Evolutionary conservation across 441 rosid species (phyloP).

Genomic region (Croton laevigatus): DNA sequence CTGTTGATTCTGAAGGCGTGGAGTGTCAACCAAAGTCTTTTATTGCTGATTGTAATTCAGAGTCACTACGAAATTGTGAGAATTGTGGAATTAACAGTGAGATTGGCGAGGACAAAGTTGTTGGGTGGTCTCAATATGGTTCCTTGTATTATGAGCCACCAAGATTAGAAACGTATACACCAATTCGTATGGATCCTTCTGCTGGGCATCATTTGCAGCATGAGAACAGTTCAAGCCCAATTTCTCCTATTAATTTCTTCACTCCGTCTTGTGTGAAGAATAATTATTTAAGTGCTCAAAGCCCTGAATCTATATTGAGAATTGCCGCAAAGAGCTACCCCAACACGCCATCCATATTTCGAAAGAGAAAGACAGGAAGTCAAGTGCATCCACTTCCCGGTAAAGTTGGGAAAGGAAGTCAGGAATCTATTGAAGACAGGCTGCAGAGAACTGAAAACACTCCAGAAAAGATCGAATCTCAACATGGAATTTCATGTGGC

Average conservation of each 20-base stretch:
- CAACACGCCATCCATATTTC: slow-evolving; percentile 83
- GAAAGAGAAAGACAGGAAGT: slow-evolving; percentile 56
- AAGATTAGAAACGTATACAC: slow-evolving; percentile 31
- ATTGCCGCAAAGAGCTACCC: slow-evolving; percentile 79
- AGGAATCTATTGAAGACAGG: slow-evolving; percentile 28
- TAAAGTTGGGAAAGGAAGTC: slow-evolving; percentile 28
- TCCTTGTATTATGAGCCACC: slow-evolving; percentile 51
- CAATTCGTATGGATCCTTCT: slow-evolving; percentile 37
- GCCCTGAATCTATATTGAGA: slow-evolving; percentile 76
- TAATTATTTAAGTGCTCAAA: slow-evolving; percentile 37
- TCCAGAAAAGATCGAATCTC: slow-evolving; percentile 35
- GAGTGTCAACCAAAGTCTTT: slow-evolving; percentile 39
- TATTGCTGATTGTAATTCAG: slow-evolving; percentile 31
- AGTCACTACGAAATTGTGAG: slow-evolving; percentile 37
- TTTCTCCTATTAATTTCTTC: slow-evolving; percentile 56
- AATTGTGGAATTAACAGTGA: slow-evolving; percentile 26
- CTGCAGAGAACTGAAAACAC: slow-evolving; percentile 27
- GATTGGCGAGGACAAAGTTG: slow-evolving; percentile 28
- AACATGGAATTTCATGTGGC: slow-evolving; percentile 31
- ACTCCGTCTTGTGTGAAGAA: slow-evolving; percentile 74
- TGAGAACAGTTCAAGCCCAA: slow-evolving; percentile 46
- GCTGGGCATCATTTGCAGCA: slow-evolving; percentile 30
- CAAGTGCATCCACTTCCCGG: slow-evolving; percentile 29
- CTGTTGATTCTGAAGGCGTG: slow-evolving; percentile 45
- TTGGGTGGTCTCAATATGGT: slow-evolving; percentile 42